Evolutionary conservation across 148 eudicot genomes (phyloP).

Genomic region (Talinum fruticosum): DNA sequence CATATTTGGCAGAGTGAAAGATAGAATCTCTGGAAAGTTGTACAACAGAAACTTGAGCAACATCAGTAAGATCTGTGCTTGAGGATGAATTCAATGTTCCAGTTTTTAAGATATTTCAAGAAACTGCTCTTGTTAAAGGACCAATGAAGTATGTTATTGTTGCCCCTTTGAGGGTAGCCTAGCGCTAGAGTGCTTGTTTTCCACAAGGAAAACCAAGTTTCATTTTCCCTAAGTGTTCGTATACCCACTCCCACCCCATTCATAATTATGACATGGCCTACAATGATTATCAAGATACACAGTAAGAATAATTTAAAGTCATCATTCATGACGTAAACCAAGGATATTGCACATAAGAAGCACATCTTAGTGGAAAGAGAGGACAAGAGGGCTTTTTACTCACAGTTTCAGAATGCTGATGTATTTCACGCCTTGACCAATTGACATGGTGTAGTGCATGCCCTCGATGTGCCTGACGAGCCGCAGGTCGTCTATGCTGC

Average conservation of each 20-base stretch:
- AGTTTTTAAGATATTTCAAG: not conserved
- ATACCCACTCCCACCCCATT: not conserved
- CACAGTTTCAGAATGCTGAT: slow-evolving; percentile 51
- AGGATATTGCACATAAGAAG: not conserved
- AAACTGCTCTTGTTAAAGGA: not conserved
- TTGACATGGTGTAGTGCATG: slow-evolving; percentile 34
- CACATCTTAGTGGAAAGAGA: not conserved
- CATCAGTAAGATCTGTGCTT: not conserved
- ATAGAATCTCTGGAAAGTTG: not conserved
- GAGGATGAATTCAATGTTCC: not conserved
- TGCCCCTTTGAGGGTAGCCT: too few species aligned
- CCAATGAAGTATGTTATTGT: not conserved
- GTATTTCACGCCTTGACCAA: slow-evolving; percentile 41
- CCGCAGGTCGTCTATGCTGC: slow-evolving; percentile 28
- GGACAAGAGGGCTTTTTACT: slow-evolving; percentile 23
- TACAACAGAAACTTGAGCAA: not conserved
- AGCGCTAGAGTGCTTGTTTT: too few species aligned
- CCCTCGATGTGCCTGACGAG: slow-evolving; percentile 42
- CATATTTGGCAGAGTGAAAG: not conserved
- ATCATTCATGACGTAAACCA: not conserved
- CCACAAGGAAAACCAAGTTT: too few species aligned
- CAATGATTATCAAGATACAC: not conserved
- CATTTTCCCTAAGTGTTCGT: too few species aligned
- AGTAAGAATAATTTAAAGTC: not conserved
- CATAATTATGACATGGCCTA: not conserved